Evolutionary conservation across 148 eudicot species (phyloP).

Genomic region (Chenopodium quinoa): DNA sequence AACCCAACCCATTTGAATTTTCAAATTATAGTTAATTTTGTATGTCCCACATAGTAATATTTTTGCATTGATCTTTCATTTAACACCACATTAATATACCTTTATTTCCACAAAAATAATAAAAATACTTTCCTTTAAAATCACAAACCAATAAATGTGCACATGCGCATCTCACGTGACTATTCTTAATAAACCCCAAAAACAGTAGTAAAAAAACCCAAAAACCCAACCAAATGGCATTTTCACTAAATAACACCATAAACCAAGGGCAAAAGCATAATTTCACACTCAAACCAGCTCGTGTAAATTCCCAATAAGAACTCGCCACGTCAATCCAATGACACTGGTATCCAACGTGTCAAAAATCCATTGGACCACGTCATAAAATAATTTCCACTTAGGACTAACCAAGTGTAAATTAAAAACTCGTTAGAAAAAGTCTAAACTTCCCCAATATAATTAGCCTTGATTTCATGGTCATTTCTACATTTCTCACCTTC

Average conservation of each 20-base stretch:
- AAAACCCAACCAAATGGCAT: slow-evolving; percentile 14
- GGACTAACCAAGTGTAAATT: not conserved
- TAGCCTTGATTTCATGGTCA: slow-evolving; percentile 12
- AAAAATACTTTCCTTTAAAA: not conserved
- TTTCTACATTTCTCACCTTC: slow-evolving; percentile 19
- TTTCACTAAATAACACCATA: not conserved
- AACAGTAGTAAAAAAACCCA: too few species aligned
- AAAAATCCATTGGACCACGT: slow-evolving; percentile 27
- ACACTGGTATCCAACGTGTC: slow-evolving; percentile 36
- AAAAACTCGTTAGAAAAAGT: not conserved
- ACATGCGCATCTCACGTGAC: slow-evolving; percentile 24
- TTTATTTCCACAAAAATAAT: too few species aligned
- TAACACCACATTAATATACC: too few species aligned
- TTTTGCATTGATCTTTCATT: too few species aligned
- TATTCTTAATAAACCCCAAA: not conserved
- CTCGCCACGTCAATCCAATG: slow-evolving; percentile 40
- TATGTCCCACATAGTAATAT: too few species aligned
- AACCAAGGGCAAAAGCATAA: not conserved
- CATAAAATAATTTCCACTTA: slow-evolving; percentile 11
- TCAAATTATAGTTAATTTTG: too few species aligned
- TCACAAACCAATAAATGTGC: not conserved
- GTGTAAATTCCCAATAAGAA: slow-evolving; percentile 36
- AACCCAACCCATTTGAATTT: too few species aligned
- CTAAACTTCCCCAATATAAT: not conserved
- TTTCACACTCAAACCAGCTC: not conserved